Conservation (phyloP, 1,284 basidiomycete genomes). For the Fomitiporia mediterranea region DNA sequence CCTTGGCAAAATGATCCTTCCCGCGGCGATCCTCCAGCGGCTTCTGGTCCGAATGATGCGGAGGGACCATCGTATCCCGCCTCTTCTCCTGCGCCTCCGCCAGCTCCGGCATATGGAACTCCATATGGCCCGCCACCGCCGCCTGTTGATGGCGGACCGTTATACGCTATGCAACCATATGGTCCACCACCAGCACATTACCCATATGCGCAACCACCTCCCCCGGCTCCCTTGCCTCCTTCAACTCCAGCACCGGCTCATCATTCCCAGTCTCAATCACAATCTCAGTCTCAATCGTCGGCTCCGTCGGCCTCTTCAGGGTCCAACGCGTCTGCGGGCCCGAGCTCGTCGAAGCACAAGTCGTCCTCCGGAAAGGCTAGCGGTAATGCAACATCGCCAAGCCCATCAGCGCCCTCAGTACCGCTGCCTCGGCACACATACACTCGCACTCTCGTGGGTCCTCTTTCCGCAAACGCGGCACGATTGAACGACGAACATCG, state of each 20-base stretch:
- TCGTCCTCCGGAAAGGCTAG: constrained; percentile 31
- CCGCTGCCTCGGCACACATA: constrained; percentile 60
- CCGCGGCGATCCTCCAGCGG: constrained; percentile 1
- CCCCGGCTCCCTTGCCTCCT: constrained; percentile 25
- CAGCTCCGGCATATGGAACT: constrained; percentile 42
- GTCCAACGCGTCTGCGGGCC: neutral
- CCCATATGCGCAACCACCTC: constrained; percentile 38
- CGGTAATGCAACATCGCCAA: constrained; percentile 29
- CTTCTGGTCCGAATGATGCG: neutral
- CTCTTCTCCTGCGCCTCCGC: constrained; percentile 25
- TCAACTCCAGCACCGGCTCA: constrained; percentile 19
- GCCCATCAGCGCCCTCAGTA: constrained; percentile 31
- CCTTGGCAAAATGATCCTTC: constrained; percentile 8
- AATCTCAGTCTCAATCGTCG: neutral
- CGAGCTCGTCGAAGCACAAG: neutral
- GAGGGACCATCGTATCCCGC: neutral
- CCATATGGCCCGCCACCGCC: constrained; percentile 40
- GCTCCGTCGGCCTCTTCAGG: neutral
- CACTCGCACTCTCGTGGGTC: constrained; percentile 84
- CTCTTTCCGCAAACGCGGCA: constrained; percentile 79
- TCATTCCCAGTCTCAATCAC: neutral
- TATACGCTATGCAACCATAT: constrained; percentile 38
- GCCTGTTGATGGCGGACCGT: constrained; percentile 46
- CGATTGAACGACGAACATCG: constrained; percentile 79
- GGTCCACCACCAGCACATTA: constrained; percentile 35